Conservation (phyloP, 345 rosid species). For the Kandelia obovata region DNA sequence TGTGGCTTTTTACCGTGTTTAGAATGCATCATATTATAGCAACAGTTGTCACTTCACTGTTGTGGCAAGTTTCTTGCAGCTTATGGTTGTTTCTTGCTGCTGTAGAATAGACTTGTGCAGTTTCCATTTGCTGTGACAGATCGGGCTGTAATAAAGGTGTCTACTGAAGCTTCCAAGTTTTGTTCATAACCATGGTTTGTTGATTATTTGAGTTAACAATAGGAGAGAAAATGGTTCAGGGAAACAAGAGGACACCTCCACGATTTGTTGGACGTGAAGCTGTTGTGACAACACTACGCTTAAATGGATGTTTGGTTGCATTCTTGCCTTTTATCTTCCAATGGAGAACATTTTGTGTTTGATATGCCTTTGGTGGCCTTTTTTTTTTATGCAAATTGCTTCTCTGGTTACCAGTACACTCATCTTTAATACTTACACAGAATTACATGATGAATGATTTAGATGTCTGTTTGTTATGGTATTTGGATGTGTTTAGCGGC, state of each 20-base stretch:
- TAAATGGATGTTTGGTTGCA: conserved; percentile 80
- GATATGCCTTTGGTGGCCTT: not conserved
- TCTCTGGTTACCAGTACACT: not conserved
- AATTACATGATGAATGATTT: not conserved
- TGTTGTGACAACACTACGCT: conserved; percentile 83
- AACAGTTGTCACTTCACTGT: not conserved
- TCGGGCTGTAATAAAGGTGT: conserved; percentile 81
- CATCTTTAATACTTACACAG: not conserved
- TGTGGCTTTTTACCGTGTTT: not conserved
- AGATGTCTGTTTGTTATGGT: not conserved
- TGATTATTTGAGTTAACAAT: conserved; percentile 15
- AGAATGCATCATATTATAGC: not conserved
- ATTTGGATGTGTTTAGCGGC: too few relatives aligned
- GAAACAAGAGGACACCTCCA: conserved; percentile 89
- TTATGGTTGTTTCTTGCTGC: not conserved
- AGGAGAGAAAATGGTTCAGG: conserved; percentile 42
- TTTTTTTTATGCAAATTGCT: not conserved
- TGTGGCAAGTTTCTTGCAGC: not conserved
- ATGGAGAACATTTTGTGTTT: not conserved
- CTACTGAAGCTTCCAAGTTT: conserved; percentile 6
- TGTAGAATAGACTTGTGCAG: conserved; percentile 78
- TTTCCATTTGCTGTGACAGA: conserved; percentile 88
- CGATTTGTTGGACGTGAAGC: conserved; percentile 94
- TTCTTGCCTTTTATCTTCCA: not conserved
- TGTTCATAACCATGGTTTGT: conserved; percentile 7